Evolutionary conservation across 305 asterid species (phyloP), one percentile per base, ranked within the genome.

Genomic region (Ruellia speciosa): DNA sequence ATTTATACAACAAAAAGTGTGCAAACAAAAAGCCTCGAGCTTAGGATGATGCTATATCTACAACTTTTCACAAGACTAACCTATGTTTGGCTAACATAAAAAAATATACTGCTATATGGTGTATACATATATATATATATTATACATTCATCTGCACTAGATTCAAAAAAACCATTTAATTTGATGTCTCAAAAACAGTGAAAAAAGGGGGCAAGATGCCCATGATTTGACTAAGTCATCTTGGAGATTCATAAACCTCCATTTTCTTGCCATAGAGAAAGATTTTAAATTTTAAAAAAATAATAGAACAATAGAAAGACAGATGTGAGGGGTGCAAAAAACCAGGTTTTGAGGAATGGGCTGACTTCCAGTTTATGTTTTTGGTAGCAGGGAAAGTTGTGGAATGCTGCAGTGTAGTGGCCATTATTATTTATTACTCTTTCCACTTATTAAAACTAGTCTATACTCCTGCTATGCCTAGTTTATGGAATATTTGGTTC

Each of bases 151-250:
- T 65, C 56, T 65, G 70, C 56, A 67, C 61, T 45, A 63, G 70
- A 70, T 73, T 60, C 70, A 61, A 70, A 64, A 9, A 0, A 31
- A 49, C 60, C 7, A 28, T 66, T 57, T 68, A 67, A 54, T 66
- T 56, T 80, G 66, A 60, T 60, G 65, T 67, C 76, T 73, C 70
- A 61, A 71, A 67, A 61, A 59, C 67, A 47, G 75, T 58, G 47
- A 7, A 17, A 47, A 28, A 14, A 43, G 14, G 9, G 12, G 49
- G 16, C 28, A 64, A 56, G 68, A 61, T 56, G 66, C 60, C 74
- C 75, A 68, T 68, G 61, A 59, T 66, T 81, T 78, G 82, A 75
- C 82, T 77, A 56, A 66, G 73, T 73, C 81, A 79, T 58, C 63
- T 33, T 41, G 41, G 54, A 63, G 58, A 69, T 66, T 47, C 59